phyloP scores from a whole-genome alignment of 441 rosid genomes.

The Brassica balearica region DNA sequence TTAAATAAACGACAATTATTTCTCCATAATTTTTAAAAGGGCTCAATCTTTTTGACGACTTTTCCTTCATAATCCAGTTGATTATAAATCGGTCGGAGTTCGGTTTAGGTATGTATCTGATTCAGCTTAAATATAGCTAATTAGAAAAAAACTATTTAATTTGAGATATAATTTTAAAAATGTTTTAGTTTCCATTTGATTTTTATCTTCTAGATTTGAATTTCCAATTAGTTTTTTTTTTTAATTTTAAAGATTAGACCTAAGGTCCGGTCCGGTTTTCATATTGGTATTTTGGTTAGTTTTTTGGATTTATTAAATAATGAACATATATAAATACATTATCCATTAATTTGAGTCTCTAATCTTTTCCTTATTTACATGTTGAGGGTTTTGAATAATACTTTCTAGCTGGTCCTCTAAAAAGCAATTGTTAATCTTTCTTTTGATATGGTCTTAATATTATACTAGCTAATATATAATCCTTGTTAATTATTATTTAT shows the following conservation, averaged over 20 bases:
- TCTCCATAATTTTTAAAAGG: neutral
- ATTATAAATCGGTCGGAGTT: neutral
- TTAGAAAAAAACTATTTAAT: neutral
- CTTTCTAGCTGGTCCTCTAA: neutral
- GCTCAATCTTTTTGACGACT: neutral
- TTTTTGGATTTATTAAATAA: neutral
- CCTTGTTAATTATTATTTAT: neutral
- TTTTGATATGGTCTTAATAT: conserved; percentile 29
- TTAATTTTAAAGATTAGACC: neutral
- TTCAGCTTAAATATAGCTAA: neutral
- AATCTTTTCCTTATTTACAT: neutral
- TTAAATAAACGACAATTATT: neutral
- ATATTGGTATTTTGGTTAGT: neutral
- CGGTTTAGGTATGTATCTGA: neutral
- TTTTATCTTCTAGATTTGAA: too few relatives aligned
- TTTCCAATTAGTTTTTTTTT: too few relatives aligned
- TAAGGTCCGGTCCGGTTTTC: neutral
- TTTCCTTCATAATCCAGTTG: neutral
- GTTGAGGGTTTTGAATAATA: neutral
- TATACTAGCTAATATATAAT: conserved; percentile 4
- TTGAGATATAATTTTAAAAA: neutral
- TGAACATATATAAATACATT: neutral
- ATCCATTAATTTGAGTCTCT: neutral
- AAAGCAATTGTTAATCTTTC: conserved; percentile 11
- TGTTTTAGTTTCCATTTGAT: too few relatives aligned